Base-by-base conservation (phyloP, 306 rosid species). In the Malus sylvestris region DNA sequence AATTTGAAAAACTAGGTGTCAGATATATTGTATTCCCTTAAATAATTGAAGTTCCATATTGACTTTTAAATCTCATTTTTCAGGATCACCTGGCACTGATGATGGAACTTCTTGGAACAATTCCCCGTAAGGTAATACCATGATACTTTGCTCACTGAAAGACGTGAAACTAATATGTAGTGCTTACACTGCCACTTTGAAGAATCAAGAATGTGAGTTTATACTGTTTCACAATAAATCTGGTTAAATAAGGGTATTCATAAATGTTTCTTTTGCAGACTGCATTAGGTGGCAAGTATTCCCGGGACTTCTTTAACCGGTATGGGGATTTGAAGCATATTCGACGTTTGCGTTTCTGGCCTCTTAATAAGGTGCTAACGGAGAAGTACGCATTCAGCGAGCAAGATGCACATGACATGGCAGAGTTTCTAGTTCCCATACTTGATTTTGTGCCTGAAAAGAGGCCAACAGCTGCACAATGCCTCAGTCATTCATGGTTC, bases 91-190 rank as follows among this genome's bases (percentile, higher is more conserved):
- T 93, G 19, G 96, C 98, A 30, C 78, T 93, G 78, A 91, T 93
- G 96, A 93, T 93, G 98, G 98, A 93, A 74, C 96, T 93, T 78
- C 91, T 93, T 63, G 98, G 98, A 79, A 82, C 83, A 91, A 91
- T 93, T 87, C 98, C 96, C 0, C 90, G 93, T 5, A 91, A 93
- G 95, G 98, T 91, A 72, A 77, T 52, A 60, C 58, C 38, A 18
- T 6, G 15, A 57, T 42, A 45, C 22, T 4, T 46, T 15, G 2
- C 77, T 23, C 15, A 55, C 29, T 20, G 12, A 62, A 42, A 27
- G 49, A 74, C 30, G 6, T 70, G 35, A 60, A 45, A 69, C 18
- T 61, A 2, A 4, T 61, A 10, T 60, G 27, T 12, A 32, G 16
- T 70, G 14, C 13, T 35, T 5, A 38, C 71, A 52, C 75, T 66